Evolutionary conservation across 2,329 filamentous ascomycete genomes (phyloP), one percentile per base, ranked within the genome.

Genomic region (Sporothrix sp.): DNA sequence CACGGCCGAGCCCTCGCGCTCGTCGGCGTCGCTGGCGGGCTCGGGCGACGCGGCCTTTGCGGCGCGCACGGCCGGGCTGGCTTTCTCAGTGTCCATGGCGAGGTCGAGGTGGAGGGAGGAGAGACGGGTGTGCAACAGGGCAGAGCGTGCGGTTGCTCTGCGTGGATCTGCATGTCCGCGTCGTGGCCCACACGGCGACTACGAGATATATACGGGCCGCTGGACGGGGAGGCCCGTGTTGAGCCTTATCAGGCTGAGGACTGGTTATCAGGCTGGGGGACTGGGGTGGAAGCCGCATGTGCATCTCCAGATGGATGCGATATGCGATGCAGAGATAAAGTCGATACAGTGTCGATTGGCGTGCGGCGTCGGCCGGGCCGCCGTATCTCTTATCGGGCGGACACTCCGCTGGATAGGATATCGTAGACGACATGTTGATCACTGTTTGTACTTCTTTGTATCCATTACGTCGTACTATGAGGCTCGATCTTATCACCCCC

Each of bases 11-110:
- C 21, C 20, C n/a, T n/a, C n/a, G 20, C 40, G 33, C 30, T 51
- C 50, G 14, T 46, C 48, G 3, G 52, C 27, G 7, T 55, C 53
- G 36, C 43, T 42, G 9, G 7, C 30, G 2, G 11, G 9, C 20
- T 21, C 23, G 2, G 37, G 16, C 16, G 16, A 28, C 2, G 33
- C 7, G 4, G 9, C 28, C 21, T 36, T 49, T 13, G 37, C 23
- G 13, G 37, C 42, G 11, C 7, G 28, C 28, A 45, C 11, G 2
- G 18, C 20, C 13, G 30, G 14, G 7, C 33, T 45, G 10, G 33
- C 42, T 10, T 45, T 45, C 21, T 27, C 11, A 6, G 18, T 6
- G 11, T 45, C 42, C 42, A 45, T 45, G 4, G 30, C n/a, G 20
- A 40, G 7, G 14, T 36, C 2, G 33, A 16, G n/a, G n/a, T 8